phyloP scores from a whole-genome alignment of 176 grass and related monocot species.

The Paspalum vaginatum region DNA sequence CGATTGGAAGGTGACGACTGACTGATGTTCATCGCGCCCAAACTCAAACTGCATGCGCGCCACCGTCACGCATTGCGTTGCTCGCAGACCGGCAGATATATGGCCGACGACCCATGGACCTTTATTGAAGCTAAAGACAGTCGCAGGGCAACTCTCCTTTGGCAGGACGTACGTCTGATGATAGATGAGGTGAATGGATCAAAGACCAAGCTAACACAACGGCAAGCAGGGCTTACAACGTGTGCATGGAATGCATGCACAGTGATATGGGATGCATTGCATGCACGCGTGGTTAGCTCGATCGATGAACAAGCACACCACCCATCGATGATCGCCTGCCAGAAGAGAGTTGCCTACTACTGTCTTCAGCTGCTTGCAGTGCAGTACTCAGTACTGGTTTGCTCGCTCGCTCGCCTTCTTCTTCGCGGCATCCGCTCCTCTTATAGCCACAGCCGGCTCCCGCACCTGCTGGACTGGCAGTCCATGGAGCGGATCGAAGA shows the following conservation, averaged over 20 bases:
- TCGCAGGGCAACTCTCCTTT: slow-evolving; percentile 80
- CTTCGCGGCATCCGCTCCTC: neutral
- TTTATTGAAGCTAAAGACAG: slow-evolving; percentile 48
- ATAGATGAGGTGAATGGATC: neutral
- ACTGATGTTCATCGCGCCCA: no score
- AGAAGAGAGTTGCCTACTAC: slow-evolving; percentile 62
- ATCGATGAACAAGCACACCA: neutral
- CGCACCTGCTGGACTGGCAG: no score
- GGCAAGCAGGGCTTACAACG: no score
- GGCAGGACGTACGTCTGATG: slow-evolving; percentile 40
- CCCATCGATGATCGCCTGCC: slow-evolving; percentile 37
- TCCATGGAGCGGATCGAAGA: no score
- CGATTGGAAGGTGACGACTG: no score
- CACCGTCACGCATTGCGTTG: no score
- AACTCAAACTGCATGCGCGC: no score
- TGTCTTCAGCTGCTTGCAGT: slow-evolving; percentile 18
- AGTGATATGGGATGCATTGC: neutral
- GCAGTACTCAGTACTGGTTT: neutral
- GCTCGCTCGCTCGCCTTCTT: neutral
- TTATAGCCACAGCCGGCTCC: neutral
- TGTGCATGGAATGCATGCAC: neutral
- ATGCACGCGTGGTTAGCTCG: neutral
- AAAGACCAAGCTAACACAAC: neutral
- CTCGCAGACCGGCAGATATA: no score
- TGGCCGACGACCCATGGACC: no score